Base-by-base conservation (phyloP, 2,329 filamentous ascomycete species). In the Zymoseptoria tritici region DNA sequence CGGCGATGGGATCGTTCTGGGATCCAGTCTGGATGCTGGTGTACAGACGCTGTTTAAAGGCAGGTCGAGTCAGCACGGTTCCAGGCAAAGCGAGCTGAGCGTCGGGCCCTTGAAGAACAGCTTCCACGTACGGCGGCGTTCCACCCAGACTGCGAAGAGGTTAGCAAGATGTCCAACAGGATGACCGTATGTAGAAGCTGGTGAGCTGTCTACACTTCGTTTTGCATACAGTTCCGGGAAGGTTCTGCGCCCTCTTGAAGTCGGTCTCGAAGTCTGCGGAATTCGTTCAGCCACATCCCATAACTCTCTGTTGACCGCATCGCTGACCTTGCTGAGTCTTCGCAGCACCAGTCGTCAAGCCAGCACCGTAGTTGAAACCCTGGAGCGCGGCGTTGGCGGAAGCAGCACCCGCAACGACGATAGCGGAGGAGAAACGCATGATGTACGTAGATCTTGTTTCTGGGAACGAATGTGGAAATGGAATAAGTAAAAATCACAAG, bases 351-450 rank as follows among this genome's bases (percentile, higher is more conserved):
- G 84, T 82, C 54, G 79, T 81, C 70, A 85, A 85, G 61, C 80
- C 80, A 59, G 81, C 79, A 64, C 86, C 87, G 65, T 89, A 90
- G 80, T 90, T 90, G 83, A 90, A 90, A 67, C 89, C 89, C 50
- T 68, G 60, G 55, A 75, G 71, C 46, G 74, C 74, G 56, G 75
- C 63, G 51, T 72, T 70, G 46, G 73, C 72, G 42, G 74, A 66
- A 64, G 73, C 74, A 29, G 51, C 51, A n/a, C 51, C 51, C 16
- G 51, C 51, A 16, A 42, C 11, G 51, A 11, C 51, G 51, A 29
- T 29, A 7, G 51, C 51, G 22, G 51, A 22, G 51, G 51, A 53
- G 51, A 53, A 53, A 53, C 51, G 51, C 51, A 53, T 53, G 22
- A 16, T 42, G 36, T 42, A 42, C 4, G 24, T 42, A 16, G 4